Base-by-base conservation (phyloP, 2,329 filamentous ascomycete species). In the Knoxdaviesia proteae region DNA sequence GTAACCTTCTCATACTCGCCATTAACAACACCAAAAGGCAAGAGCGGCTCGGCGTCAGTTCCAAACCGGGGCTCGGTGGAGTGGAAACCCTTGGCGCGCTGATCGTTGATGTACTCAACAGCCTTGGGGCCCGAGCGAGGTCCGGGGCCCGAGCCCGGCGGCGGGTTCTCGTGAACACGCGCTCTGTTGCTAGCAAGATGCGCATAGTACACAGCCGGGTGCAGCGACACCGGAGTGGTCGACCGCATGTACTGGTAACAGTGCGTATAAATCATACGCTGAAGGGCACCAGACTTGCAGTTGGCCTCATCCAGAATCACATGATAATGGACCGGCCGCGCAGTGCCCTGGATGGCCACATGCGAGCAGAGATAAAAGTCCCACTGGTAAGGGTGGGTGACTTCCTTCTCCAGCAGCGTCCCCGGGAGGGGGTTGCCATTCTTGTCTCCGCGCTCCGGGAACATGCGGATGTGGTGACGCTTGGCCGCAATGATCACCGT, bases 201-300 rank as follows among this genome's bases (percentile, higher is more conserved):
- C 0, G 92, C 86, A 51, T 98, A 98, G 67, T 98, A 98, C 0
- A 96, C 80, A 0, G 90, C 86, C 0, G 90, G 90, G 49, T 77
- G 82, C 0, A 90, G 60, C 0, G 87, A 94, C 0, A 98, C 87
- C 0, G 90, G 84, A 0, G 88, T 96, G 0, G 87, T 96, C 0
- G 87, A 90, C 10, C 90, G 76, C 44, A 80, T 78, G 54, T 94
- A 98, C 44, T 93, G 84, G 58, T 94, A 98, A 38, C 80, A 93
- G 48, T 94, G 86, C 50, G 94, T 80, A 52, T 96, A 96, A 29
- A 96, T 80, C 71, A 96, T 80, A 44, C 78, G 77, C 53, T 94
- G 82, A 0, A 98, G 65, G 2, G 78, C 68, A 37, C 82, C 75
- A 0, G 78, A 67, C 1, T 67, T 57, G 52, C 83, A 69, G 2